phyloP scores from a whole-genome alignment of 129 eudicot species.

The sunflower (Helianthus annuus) region HanXRQr2.0-SUNRISE NC_035447.2:123485173-123485672 shows the following conservation, averaged over 20 bases:
- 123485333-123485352: not conserved
- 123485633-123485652: no score
- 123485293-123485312: not conserved
- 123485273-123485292: not conserved
- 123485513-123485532: no score
- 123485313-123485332: not conserved
- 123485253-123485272: not conserved
- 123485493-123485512: no score
- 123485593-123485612: no score
- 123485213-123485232: slow-evolving; percentile 24
- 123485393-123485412: not conserved
- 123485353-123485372: not conserved
- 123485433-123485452: no score
- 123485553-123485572: no score
- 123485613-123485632: no score
- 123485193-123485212: slow-evolving; percentile 15
- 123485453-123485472: no score
- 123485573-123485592: no score
- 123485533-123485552: no score
- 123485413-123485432: not conserved
- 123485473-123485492: no score
- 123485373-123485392: not conserved
- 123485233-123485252: slow-evolving; percentile 13
- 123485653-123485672: no score
- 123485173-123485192: slow-evolving; percentile 25